Base-by-base conservation (phyloP, 768 basidiomycete species). In the Coprinopsis cinerea region DNA sequence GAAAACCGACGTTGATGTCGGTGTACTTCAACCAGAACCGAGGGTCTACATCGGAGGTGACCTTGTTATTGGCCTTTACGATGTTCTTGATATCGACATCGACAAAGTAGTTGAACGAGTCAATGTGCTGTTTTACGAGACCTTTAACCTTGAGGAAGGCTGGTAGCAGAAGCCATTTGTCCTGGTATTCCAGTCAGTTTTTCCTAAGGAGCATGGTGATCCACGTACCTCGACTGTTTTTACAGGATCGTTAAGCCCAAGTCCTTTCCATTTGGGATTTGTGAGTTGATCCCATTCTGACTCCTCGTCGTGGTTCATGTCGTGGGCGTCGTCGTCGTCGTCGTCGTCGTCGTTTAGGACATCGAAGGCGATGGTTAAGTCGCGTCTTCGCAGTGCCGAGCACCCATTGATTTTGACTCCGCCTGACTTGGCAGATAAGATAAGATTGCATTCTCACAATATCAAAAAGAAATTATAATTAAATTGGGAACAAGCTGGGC, bases 51-150 rank as follows among this genome's bases (percentile, higher is more conserved):
- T 99, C 96, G 15, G 93, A 96, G 2, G 90, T 93, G 61, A 95
- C 85, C 64, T 92, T 91, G 70, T 83, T 85, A 64, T 95, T 94
- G 4, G 92, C 92, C 56, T 83, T 88, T 52, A 98, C 83, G 59
- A 99, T 96, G 58, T 93, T 95, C 66, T 93, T 94, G 63, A 99
- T 88, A 62, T 98, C 96, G 36, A 88, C 85, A 59, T 97, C 90
- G 62, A 97, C 92, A 62, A 99, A 98, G 67, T 95, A 94, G 71
- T 97, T 97, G 82, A 92, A 98, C 6, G 92, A 96, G 66, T 97
- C 96, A 57, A 97, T 89, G 63, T 99, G 96, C 63, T 98, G 96
- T 71, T 98, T 98, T 53, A 99, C 96, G 13, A 99, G 83, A 52
- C 96, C 96, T 61, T 99, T 99, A 53, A 96, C 91, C 68, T 94